A percentile compares a stretch with the other conserved stretches of the same genome.
Evolutionary conservation across 1,284 basidiomycete genomes (phyloP).

Genomic region (Termitomyces sp.): DNA sequence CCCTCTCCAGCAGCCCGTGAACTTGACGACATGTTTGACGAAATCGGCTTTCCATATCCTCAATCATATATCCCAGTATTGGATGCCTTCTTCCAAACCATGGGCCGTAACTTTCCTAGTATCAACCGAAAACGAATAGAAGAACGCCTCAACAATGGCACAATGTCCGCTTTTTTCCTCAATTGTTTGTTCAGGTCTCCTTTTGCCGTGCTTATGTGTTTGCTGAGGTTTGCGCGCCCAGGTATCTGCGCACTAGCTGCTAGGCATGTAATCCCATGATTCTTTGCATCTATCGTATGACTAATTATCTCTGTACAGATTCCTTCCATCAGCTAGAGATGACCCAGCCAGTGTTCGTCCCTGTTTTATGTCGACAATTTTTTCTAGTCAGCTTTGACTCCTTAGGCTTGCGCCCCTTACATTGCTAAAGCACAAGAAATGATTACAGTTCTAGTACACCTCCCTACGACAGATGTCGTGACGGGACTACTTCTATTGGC

Average conservation of each 20-base stretch:
- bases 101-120: slow-evolving; percentile 14
- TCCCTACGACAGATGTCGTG: slow-evolving; percentile 15
- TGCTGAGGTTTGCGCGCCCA: neutral
- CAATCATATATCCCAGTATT: slow-evolving; percentile 12
- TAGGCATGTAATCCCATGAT: slow-evolving; percentile 2
- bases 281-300: neutral
- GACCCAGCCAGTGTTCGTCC: slow-evolving; percentile 10
- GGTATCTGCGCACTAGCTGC: slow-evolving; percentile 14
- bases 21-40: slow-evolving; percentile 13
- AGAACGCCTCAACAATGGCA: slow-evolving; percentile 11
- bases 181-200: slow-evolving; percentile 7
- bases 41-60: slow-evolving; percentile 10
- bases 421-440: slow-evolving; percentile 15
- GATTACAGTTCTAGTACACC: slow-evolving; percentile 11
- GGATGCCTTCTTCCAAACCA: slow-evolving; percentile 12
- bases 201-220: neutral
- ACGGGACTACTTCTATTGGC: slow-evolving; percentile 14
- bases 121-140: slow-evolving; percentile 13
- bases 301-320: neutral
- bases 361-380: neutral
- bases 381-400: neutral
- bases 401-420: slow-evolving; percentile 13
- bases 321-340: slow-evolving; percentile 13
- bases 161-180: slow-evolving; percentile 15
- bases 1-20: slow-evolving; percentile 2